These are phyloP conservation scores for Ophiostoma ulmi DNA, from an alignment of 2,329 filamentous ascomycete species.

Conservation along the genomic window DNA sequence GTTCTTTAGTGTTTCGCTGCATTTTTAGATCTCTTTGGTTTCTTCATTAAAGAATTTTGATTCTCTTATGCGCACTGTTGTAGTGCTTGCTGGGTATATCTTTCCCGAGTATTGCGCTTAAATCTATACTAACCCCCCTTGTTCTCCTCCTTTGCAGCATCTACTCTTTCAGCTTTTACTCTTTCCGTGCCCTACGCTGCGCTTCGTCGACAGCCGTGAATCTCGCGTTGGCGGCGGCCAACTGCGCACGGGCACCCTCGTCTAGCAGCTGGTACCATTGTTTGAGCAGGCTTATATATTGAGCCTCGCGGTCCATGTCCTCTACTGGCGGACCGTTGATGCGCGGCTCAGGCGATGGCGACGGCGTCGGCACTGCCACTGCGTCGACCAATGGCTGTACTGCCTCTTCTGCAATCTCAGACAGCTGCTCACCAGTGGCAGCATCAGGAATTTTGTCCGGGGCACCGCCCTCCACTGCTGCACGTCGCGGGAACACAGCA, in stretches of 20 bases:
- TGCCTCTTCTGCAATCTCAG: neutral
- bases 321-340: slow-evolving; percentile 58
- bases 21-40: neutral
- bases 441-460: neutral
- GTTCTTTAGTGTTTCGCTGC: neutral
- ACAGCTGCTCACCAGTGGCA: neutral
- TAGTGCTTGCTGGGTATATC: slow-evolving; percentile 3
- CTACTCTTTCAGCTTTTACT: neutral
- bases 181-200: neutral
- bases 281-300: slow-evolving; percentile 46
- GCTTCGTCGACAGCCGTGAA: slow-evolving; percentile 25
- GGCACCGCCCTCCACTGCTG: slow-evolving; percentile 31
- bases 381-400: neutral
- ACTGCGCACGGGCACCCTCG: slow-evolving; percentile 41
- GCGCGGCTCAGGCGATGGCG: slow-evolving; percentile 37
- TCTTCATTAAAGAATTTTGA: neutral
- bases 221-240: slow-evolving; percentile 46
- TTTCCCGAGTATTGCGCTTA: neutral
- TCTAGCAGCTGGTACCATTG: slow-evolving; percentile 49
- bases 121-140: neutral
- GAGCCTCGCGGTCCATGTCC: slow-evolving; percentile 45
- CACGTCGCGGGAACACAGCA: slow-evolving; percentile 48
- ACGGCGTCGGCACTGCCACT: neutral
- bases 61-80: neutral
- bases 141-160: neutral